These are phyloP conservation scores for Exophiala dermatitidis DNA, from an alignment of 2,329 filamentous ascomycete species.

Conservation along the genomic window DNA sequence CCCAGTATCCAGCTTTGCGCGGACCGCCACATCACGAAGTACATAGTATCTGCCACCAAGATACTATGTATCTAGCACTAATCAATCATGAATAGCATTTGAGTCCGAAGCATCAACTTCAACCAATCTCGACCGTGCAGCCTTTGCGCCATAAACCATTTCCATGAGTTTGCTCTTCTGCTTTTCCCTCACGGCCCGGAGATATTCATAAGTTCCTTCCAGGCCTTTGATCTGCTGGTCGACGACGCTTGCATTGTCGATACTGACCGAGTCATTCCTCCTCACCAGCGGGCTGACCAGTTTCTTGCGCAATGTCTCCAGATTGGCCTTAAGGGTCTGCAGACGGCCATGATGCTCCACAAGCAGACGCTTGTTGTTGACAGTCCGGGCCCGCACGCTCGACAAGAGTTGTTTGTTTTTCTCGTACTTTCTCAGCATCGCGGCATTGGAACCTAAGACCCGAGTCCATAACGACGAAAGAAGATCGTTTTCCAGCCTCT, in stretches of 20 bases:
- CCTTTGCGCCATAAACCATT: constrained; percentile 57
- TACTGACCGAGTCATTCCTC: constrained; percentile 48
- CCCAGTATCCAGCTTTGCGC: no score
- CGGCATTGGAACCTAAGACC: constrained; percentile 68
- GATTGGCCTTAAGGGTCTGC: constrained; percentile 72
- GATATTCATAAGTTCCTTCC: constrained; percentile 68
- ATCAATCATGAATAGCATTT: constrained; percentile 17
- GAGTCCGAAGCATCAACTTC: constrained; percentile 16
- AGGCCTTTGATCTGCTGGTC: constrained; percentile 81
- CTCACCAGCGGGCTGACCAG: constrained; percentile 77
- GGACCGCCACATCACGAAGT: no score
- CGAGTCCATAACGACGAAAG: constrained; percentile 79
- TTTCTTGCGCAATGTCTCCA: constrained; percentile 76
- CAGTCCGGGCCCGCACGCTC: constrained; percentile 72
- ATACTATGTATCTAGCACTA: not conserved
- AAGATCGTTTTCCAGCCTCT: constrained; percentile 71
- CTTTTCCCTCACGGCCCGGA: constrained; percentile 65
- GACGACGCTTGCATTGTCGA: constrained; percentile 54
- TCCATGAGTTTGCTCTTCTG: constrained; percentile 82
- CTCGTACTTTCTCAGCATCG: constrained; percentile 78
- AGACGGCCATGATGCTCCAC: constrained; percentile 81
- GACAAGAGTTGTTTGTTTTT: constrained; percentile 75
- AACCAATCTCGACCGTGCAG: constrained; percentile 13
- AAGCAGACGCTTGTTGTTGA: constrained; percentile 78
- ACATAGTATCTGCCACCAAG: not conserved